Conservation (phyloP, 2,329 filamentous ascomycete genomes). For the Beauveria varroae region DNA sequence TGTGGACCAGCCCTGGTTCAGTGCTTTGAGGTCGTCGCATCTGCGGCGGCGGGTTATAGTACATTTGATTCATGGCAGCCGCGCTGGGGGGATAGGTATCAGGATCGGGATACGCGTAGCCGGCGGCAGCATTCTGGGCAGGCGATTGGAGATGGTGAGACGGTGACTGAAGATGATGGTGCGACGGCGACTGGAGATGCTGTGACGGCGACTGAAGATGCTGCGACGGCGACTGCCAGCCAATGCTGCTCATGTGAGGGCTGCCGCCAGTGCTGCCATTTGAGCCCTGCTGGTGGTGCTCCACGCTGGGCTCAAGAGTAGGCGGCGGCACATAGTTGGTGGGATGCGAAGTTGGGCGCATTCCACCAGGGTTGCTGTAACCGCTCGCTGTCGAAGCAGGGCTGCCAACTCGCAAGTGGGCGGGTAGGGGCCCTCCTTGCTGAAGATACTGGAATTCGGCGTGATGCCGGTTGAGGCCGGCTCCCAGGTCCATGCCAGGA, state of each 20-base stretch:
- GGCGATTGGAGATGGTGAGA: slow-evolving; percentile 38
- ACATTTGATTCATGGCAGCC: slow-evolving; percentile 57
- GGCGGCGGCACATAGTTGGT: slow-evolving; percentile 73
- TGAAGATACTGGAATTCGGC: slow-evolving; percentile 65
- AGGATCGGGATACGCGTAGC: slow-evolving; percentile 76
- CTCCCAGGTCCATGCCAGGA: slow-evolving; percentile 66
- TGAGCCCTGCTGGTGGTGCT: slow-evolving; percentile 64
- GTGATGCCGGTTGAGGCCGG: slow-evolving; percentile 57
- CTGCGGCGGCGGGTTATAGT: slow-evolving; percentile 57
- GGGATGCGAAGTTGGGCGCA: slow-evolving; percentile 79
- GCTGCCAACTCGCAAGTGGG: slow-evolving; percentile 71
- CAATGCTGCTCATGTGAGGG: slow-evolving; percentile 73
- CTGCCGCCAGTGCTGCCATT: slow-evolving; percentile 68
- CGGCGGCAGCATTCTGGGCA: slow-evolving; percentile 47
- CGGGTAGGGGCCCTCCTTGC: slow-evolving; percentile 69
- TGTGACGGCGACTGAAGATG: slow-evolving; percentile 44
- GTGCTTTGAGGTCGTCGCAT: slow-evolving; percentile 69
- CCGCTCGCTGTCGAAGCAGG: slow-evolving; percentile 58
- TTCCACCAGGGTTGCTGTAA: slow-evolving; percentile 34
- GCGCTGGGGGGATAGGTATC: slow-evolving; percentile 59
- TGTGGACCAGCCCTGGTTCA: slow-evolving; percentile 48
- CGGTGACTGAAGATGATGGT: slow-evolving; percentile 56
- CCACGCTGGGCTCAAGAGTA: slow-evolving; percentile 77
- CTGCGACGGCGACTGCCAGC: slow-evolving; percentile 61
- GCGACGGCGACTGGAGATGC: slow-evolving; percentile 41